Percentiles rank a stretch among this genome's conserved stretches.
Evolutionary conservation across 441 rosid species (phyloP).

Genomic region (Adansonia madagascariensis): DNA sequence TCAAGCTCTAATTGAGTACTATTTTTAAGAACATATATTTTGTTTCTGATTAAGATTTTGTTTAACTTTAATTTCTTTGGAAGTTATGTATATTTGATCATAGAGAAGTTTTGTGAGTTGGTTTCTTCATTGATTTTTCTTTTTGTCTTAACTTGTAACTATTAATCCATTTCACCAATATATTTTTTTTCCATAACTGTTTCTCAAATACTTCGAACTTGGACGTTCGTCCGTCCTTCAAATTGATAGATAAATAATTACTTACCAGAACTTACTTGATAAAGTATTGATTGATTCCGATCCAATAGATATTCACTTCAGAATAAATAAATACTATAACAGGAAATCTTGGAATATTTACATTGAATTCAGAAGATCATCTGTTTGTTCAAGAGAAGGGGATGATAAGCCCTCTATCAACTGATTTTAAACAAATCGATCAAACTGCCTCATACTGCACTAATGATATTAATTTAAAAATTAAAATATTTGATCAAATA

Average conservation of each 20-base stretch:
- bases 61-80: conserved; percentile 25
- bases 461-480: no score
- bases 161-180: neutral
- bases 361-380: neutral
- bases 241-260: conserved; percentile 4
- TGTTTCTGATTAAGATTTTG: conserved; percentile 30
- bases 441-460: no score
- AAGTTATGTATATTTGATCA: conserved; percentile 26
- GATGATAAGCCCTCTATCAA: no score
- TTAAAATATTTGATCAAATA: no score
- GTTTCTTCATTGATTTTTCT: neutral
- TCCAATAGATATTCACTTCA: no score
- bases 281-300: no score
- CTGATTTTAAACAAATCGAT: no score
- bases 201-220: neutral
- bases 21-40: conserved; percentile 2
- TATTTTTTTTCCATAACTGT: neutral
- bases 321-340: neutral
- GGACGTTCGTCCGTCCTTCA: neutral
- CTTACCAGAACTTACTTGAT: neutral
- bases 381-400: neutral
- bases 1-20: conserved; percentile 55
- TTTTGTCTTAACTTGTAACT: neutral
- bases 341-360: conserved; percentile 20
- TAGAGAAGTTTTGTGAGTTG: conserved; percentile 23